phyloP scores from a whole-genome alignment of 768 basidiomycete genomes.

The Lepiota subincarnata region DNA sequence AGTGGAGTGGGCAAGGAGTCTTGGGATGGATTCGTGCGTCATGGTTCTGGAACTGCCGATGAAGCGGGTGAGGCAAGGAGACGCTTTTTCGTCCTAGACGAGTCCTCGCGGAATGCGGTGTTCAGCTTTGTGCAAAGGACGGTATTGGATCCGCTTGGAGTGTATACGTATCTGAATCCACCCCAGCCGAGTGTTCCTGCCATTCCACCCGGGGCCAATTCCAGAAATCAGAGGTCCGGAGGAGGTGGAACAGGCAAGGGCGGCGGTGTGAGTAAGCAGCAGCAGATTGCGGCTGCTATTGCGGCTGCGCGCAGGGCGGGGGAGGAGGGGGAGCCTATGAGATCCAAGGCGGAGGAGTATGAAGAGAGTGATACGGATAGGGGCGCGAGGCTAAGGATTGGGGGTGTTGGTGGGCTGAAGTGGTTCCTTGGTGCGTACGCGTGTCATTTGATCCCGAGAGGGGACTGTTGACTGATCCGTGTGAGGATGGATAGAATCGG shows the following conservation, averaged over 20 bases:
- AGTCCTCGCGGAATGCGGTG: slow-evolving; percentile 30
- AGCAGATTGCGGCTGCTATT: slow-evolving; percentile 18
- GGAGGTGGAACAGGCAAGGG: slow-evolving; percentile 17
- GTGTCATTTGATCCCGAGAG: background rate
- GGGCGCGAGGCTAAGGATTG: slow-evolving; percentile 63
- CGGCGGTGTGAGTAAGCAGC: slow-evolving; percentile 29
- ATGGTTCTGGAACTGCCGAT: slow-evolving; percentile 13
- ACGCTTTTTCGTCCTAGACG: slow-evolving; percentile 28
- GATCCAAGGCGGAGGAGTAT: slow-evolving; percentile 50
- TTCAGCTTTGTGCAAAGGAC: slow-evolving; percentile 50
- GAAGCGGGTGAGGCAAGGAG: slow-evolving; percentile 7
- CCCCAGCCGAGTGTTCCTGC: slow-evolving; percentile 37
- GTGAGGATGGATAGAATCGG: background rate
- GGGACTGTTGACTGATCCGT: background rate
- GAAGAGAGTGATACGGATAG: slow-evolving; percentile 72
- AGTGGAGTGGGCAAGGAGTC: slow-evolving; percentile 43
- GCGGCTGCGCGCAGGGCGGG: slow-evolving; percentile 5
- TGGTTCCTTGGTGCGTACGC: slow-evolving; percentile 56
- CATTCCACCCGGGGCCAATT: slow-evolving; percentile 22
- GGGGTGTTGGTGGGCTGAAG: slow-evolving; percentile 59
- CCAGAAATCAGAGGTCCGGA: slow-evolving; percentile 19
- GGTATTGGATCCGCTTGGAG: slow-evolving; percentile 55
- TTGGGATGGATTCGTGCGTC: slow-evolving; percentile 42
- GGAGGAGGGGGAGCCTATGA: slow-evolving; percentile 12
- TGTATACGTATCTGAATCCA: slow-evolving; percentile 65